phyloP scores from a whole-genome alignment of 805 yeast genomes.

The Zygosaccharomyces pseudorouxii region DNA sequence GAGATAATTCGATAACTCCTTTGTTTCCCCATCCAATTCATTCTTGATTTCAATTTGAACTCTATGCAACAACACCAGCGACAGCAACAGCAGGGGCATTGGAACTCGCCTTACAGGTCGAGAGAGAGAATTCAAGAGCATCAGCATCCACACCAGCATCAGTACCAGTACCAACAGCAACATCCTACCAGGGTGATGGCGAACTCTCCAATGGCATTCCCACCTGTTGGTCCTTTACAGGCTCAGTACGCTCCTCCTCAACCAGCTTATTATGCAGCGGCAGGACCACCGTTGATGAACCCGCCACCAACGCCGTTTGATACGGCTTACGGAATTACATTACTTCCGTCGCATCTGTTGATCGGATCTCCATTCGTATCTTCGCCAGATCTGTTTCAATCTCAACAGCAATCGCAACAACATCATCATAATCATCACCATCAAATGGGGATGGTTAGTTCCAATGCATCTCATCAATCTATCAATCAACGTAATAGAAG shows the following conservation, averaged over 20 bases:
- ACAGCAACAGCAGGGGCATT: conserved; percentile 4
- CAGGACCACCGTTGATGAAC: conserved; percentile 15
- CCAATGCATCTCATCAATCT: background rate
- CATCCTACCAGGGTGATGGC: conserved; percentile 4
- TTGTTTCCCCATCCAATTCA: background rate
- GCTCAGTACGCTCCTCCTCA: conserved; percentile 12
- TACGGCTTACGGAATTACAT: conserved; percentile 51
- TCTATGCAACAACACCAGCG: conserved; percentile 2
- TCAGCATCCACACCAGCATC: conserved; percentile 4
- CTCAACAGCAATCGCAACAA: conserved; percentile 18
- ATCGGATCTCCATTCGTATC: conserved; percentile 55
- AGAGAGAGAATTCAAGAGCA: conserved; percentile 5
- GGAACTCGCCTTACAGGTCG: conserved; percentile 2
- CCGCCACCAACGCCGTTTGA: conserved; percentile 56
- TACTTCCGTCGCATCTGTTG: conserved; percentile 59
- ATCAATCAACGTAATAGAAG: conserved; percentile 18
- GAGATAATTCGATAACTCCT: background rate
- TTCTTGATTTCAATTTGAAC: background rate
- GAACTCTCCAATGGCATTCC: conserved; percentile 10
- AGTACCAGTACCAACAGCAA: conserved; percentile 5
- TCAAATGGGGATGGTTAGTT: conserved; percentile 7
- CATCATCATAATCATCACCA: conserved; percentile 13
- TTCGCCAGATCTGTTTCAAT: conserved; percentile 37
- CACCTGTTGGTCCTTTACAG: conserved; percentile 8
- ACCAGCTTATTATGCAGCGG: conserved; percentile 10